Percentiles rank a stretch among this genome's conserved stretches.
phyloP scores from a whole-genome alignment of 2,329 filamentous ascomycete species.

The Tothia fuscella region DNA sequence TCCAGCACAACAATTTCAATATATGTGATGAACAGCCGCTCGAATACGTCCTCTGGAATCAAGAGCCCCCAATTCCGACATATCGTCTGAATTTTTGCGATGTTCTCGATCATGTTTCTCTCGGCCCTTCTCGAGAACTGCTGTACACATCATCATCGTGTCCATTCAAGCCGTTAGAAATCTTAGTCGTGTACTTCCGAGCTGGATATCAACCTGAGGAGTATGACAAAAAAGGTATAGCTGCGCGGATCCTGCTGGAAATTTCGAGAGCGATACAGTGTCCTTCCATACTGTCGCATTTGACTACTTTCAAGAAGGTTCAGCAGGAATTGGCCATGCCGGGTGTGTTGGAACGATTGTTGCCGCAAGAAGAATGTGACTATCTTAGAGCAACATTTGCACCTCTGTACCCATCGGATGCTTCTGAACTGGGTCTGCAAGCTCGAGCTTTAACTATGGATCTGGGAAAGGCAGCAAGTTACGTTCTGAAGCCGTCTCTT shows the following conservation, averaged over 20 bases:
- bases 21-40: conserved; percentile 34
- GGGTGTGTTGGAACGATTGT: conserved; percentile 23
- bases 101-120: conserved; percentile 15
- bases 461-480: conserved; percentile 15
- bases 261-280: conserved; percentile 32
- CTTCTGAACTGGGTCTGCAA: conserved; percentile 18
- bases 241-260: not conserved
- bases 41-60: conserved; percentile 30
- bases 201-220: conserved; percentile 31
- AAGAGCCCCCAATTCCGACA: conserved; percentile 19
- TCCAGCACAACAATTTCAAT: conserved; percentile 34
- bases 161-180: conserved; percentile 20
- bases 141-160: conserved; percentile 23
- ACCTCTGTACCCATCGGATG: conserved; percentile 26
- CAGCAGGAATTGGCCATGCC: conserved; percentile 28
- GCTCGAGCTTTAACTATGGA: conserved; percentile 19
- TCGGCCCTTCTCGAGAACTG: conserved; percentile 23
- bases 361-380: conserved; percentile 18
- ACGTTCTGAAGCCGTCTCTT: conserved; percentile 32
- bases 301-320: conserved; percentile 33
- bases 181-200: conserved; percentile 33
- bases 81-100: conserved; percentile 27
- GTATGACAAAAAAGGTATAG: conserved; percentile 18
- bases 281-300: conserved; percentile 29
- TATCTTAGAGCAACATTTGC: conserved; percentile 26